phyloP scores from a whole-genome alignment of 2,329 filamentous ascomycete species.

The Cladosporium sp. region DNA sequence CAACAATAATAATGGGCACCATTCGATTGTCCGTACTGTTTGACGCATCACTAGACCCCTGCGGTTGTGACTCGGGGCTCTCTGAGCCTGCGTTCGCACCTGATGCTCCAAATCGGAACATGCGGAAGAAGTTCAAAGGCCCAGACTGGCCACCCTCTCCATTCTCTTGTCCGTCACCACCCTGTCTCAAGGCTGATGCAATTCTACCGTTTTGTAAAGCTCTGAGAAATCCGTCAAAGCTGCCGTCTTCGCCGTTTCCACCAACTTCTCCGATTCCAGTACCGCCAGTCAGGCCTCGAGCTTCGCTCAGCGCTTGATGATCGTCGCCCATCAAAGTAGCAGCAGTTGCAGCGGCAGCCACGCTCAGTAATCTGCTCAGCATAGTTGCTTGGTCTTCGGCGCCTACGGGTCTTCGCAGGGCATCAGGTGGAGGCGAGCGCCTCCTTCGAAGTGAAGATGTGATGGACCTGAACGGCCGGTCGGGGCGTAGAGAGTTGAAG shows the following conservation, averaged over 20 bases:
- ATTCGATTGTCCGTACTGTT: constrained; percentile 49
- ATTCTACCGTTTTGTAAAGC: constrained; percentile 57
- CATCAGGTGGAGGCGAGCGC: constrained; percentile 39
- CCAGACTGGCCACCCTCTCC: constrained; percentile 40
- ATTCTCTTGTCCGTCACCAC: constrained; percentile 32
- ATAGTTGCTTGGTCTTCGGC: constrained; percentile 59
- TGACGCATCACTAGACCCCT: constrained; percentile 17
- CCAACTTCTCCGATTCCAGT: constrained; percentile 29
- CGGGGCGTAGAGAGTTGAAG: constrained; percentile 27
- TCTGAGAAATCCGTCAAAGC: constrained; percentile 58
- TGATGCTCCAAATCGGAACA: constrained; percentile 61
- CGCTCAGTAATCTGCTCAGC: constrained; percentile 57
- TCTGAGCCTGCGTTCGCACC: constrained; percentile 25
- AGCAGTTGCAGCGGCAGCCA: constrained; percentile 60
- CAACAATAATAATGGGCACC: constrained; percentile 65
- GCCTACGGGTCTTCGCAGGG: constrained; percentile 35
- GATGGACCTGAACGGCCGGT: constrained; percentile 37
- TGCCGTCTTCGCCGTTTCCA: constrained; percentile 53
- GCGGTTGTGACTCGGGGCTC: constrained; percentile 19
- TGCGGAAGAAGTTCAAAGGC: constrained; percentile 63
- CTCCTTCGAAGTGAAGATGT: constrained; percentile 47
- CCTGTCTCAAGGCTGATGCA: constrained; percentile 51
- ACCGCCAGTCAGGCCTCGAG: constrained; percentile 47
- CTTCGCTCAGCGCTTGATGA: constrained; percentile 51
- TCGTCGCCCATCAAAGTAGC: constrained; percentile 60